A percentile compares a stretch with the other conserved stretches of the same genome.
These are phyloP conservation scores for Prunus fruticosa DNA, from an alignment of 306 rosid species.

Conservation along the genomic window DNA sequence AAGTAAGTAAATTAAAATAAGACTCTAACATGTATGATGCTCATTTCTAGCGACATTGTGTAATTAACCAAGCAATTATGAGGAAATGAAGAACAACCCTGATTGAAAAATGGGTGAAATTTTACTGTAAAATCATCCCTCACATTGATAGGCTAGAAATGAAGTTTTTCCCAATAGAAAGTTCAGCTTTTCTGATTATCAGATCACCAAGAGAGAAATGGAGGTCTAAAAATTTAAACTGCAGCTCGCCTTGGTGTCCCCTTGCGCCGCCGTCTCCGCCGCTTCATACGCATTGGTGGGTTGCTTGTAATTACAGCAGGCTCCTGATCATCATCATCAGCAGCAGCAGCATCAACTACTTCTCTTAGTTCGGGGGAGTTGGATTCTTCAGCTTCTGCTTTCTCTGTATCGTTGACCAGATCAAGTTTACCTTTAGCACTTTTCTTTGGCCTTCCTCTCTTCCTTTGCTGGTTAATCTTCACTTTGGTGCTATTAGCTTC, in stretches of 20 bases:
- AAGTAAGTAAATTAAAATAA: neutral
- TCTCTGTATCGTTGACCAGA: neutral
- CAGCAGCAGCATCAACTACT: neutral
- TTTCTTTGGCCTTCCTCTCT: conserved; percentile 20
- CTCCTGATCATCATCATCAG: neutral
- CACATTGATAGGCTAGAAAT: no score
- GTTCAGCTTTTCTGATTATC: neutral
- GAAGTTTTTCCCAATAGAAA: neutral
- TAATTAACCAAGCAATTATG: neutral
- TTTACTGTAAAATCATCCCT: no score
- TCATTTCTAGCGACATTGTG: neutral
- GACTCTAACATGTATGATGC: no score
- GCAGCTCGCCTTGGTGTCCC: conserved; percentile 26
- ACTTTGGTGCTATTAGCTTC: neutral
- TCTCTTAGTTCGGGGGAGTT: neutral
- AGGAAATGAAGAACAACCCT: neutral
- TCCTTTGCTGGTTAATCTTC: neutral
- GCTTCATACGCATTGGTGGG: neutral
- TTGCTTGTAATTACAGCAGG: neutral
- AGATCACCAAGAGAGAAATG: neutral
- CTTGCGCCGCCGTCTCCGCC: conserved; percentile 15
- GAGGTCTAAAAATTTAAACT: neutral
- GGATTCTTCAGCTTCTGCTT: neutral
- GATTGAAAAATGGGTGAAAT: no score
- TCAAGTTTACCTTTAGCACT: neutral